Percentiles rank a stretch among this genome's conserved stretches.
phyloP scores from a whole-genome alignment of 164 flowering plant species.

The Pachysandra terminalis region DNA sequence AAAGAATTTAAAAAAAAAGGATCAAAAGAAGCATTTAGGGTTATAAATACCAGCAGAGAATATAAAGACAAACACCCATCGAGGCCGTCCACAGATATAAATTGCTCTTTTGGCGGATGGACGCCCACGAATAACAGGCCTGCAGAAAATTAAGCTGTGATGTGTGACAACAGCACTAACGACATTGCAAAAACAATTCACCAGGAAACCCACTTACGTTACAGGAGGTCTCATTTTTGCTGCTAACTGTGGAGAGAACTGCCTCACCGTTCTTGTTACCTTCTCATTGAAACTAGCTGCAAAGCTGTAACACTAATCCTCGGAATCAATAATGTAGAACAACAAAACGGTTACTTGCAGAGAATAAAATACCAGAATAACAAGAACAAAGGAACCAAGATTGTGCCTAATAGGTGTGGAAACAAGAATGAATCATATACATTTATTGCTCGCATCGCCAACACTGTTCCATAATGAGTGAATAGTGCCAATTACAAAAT shows the following conservation, averaged over 20 bases:
- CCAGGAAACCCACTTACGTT: constrained; percentile 46
- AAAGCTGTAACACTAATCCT: constrained; percentile 57
- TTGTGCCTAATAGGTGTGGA: too few species aligned
- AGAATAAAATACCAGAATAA: background rate
- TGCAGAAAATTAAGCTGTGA: constrained; percentile 21
- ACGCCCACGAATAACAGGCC: constrained; percentile 98
- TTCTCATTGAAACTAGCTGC: constrained; percentile 96
- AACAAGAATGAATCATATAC: too few species aligned
- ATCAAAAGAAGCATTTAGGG: background rate
- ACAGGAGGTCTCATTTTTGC: constrained; percentile 96
- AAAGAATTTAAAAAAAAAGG: background rate
- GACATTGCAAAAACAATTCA: background rate
- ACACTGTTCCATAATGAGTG: background rate
- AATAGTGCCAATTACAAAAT: too few species aligned
- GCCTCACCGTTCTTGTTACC: constrained; percentile 89
- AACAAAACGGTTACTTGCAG: background rate
- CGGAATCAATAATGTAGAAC: constrained; percentile 11
- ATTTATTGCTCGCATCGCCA: too few species aligned
- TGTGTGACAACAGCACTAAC: constrained; percentile 8
- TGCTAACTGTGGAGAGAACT: constrained; percentile 94
- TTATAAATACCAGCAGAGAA: constrained; percentile 53
- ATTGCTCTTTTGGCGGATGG: constrained; percentile 86
- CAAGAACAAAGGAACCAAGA: background rate
- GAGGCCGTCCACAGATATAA: constrained; percentile 88
- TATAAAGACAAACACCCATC: constrained; percentile 79